phyloP scores from a whole-genome alignment of 2,329 filamentous ascomycete genomes.

The Ascomycota sp. region DNA sequence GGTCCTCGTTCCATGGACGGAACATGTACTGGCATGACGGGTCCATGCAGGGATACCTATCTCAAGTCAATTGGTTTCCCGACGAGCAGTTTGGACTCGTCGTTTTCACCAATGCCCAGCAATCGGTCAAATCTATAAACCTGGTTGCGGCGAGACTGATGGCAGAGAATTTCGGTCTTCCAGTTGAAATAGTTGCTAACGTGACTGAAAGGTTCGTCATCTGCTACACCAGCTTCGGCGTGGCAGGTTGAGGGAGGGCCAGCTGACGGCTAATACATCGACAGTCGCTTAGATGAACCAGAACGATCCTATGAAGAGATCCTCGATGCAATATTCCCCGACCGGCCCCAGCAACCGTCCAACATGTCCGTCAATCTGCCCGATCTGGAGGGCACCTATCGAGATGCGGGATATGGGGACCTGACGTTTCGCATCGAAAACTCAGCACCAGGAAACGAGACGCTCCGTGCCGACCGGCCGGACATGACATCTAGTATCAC shows the following conservation, averaged over 20 bases:
- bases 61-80: slow-evolving; percentile 10
- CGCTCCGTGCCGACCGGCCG: neutral
- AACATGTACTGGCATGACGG: slow-evolving; percentile 11
- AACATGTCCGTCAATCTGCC: neutral
- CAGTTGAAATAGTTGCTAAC: neutral
- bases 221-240: too few relatives aligned
- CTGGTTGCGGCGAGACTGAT: neutral
- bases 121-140: neutral
- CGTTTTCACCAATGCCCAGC: slow-evolving; percentile 12
- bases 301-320: too few relatives aligned
- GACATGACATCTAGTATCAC: neutral
- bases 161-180: neutral
- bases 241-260: too few relatives aligned
- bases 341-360: slow-evolving; percentile 6
- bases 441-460: neutral
- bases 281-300: too few relatives aligned
- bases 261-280: too few relatives aligned
- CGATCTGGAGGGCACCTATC: neutral
- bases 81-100: slow-evolving; percentile 2
- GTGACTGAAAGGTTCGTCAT: too few relatives aligned
- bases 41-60: slow-evolving; percentile 7
- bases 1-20: slow-evolving; percentile 7
- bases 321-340: slow-evolving; percentile 4
- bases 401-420: slow-evolving; percentile 3
- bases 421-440: neutral